Base-by-base conservation (phyloP, 768 basidiomycete genomes). In the Suillus placidus region DNA sequence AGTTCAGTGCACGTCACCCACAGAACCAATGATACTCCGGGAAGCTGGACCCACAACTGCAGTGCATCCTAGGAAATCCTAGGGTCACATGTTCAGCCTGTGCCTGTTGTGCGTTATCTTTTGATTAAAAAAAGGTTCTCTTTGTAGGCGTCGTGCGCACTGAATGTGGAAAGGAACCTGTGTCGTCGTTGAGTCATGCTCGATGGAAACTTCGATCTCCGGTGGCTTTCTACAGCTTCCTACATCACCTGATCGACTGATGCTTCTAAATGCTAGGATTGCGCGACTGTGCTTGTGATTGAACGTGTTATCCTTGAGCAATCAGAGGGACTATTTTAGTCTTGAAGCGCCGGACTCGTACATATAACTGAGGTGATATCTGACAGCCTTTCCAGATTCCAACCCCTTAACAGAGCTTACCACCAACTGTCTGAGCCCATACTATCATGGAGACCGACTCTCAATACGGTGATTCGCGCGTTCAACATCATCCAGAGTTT, bases 401-500 rank as follows among this genome's bases (percentile, higher is more conserved):
- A 23, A 57, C 56, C 20, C 9, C 16, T 14, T n/a, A n/a, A n/a
- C n/a, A n/a, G n/a, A n/a, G n/a, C n/a, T n/a, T n/a, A n/a, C n/a
- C n/a, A n/a, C n/a, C n/a, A n/a, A n/a, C n/a, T 18, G 8, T 26
- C 57, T 58, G 8, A 38, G 37, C 20, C 37, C 16, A 26, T 40
- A 30, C 51, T 52, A 18, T 30, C 57, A 60, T 60, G 57, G 26
- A 26, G 10, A 20, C 26, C 26, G n/a, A 42, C 18, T 18, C 57
- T 30, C 38, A 42, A 10, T 5, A 42, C 12, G 57, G 57, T 1
- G 26, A 26, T 58, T 26, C 23, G 9, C 23, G 1, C 23, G 14
- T 40, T 20, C 26, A 40, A 4, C 57, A 42, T 7, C 73, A 79
- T 42, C 67, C 72, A 0, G 71, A 80, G 0, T 90, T 85, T 65